phyloP scores from a whole-genome alignment of 1,284 basidiomycete genomes.

The Trichosporon ovoides region DNA sequence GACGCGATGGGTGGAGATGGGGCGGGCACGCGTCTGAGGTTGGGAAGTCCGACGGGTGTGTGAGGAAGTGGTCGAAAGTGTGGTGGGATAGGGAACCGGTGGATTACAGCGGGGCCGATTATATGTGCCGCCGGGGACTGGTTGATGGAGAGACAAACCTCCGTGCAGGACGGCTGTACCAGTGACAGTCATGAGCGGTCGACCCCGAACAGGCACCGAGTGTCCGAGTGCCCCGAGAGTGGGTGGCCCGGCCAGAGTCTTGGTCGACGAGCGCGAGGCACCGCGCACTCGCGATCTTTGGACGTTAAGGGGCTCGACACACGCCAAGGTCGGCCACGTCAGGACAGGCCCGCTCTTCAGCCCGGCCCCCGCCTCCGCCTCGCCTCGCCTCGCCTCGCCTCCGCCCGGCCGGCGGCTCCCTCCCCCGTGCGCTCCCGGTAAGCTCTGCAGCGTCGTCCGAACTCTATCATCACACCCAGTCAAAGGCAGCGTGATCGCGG shows the following conservation, averaged over 20 bases:
- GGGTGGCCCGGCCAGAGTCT: neutral
- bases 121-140: neutral
- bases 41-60: neutral
- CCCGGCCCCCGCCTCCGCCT: neutral
- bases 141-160: neutral
- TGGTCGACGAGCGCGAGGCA: neutral
- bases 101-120: neutral
- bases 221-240: conserved; percentile 5
- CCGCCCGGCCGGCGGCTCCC: neutral
- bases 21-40: neutral
- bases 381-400: neutral
- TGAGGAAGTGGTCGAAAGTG: neutral
- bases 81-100: neutral
- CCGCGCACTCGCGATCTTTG: neutral
- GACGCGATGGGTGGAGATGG: neutral
- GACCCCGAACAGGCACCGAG: conserved; percentile 5
- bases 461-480: neutral
- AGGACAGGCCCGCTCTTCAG: neutral
- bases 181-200: conserved; percentile 5
- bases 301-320: neutral
- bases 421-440: neutral
- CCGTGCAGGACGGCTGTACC: neutral
- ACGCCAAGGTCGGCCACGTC: neutral
- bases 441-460: neutral
- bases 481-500: neutral